Evolutionary conservation across 2,329 filamentous ascomycete genomes (phyloP).

Genomic region (Fusarium luffae): DNA sequence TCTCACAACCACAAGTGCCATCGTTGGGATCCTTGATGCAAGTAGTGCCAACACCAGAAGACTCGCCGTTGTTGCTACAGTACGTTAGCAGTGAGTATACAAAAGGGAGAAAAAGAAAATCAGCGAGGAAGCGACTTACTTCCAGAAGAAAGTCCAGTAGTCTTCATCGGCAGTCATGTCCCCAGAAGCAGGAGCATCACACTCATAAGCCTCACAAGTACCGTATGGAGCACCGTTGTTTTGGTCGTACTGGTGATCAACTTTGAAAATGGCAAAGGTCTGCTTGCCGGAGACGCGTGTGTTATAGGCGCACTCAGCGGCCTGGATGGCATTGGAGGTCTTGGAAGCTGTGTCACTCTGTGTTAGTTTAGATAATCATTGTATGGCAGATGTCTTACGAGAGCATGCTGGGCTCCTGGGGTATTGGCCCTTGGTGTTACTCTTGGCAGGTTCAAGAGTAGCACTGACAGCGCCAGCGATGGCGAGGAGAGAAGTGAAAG

Average conservation of each 20-base stretch:
- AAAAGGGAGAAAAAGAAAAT: accelerated
- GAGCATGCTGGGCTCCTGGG: conserved; percentile 35
- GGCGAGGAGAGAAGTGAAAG: conserved; percentile 37
- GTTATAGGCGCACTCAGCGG: conserved; percentile 43
- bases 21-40: conserved; percentile 43
- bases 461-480: conserved; percentile 35
- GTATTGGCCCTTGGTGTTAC: conserved; percentile 43
- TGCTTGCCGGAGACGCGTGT: conserved; percentile 42
- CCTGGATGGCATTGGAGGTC: conserved; percentile 41
- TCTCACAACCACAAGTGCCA: conserved; percentile 42
- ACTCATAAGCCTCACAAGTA: conserved; percentile 39
- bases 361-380: accelerated
- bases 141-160: conserved; percentile 46
- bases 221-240: conserved; percentile 43
- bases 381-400: conserved; percentile 4
- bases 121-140: conserved; percentile 15
- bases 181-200: conserved; percentile 28
- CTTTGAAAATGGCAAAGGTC: conserved; percentile 43
- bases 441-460: conserved; percentile 40
- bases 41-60: conserved; percentile 38
- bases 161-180: conserved; percentile 30
- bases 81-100: not conserved
- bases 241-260: conserved; percentile 41
- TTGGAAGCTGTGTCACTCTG: conserved; percentile 32
- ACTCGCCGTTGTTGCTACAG: conserved; percentile 32